Base-by-base conservation (phyloP, 371 early-diverging fungal genomes). In the Rhizopus delemar region DNA sequence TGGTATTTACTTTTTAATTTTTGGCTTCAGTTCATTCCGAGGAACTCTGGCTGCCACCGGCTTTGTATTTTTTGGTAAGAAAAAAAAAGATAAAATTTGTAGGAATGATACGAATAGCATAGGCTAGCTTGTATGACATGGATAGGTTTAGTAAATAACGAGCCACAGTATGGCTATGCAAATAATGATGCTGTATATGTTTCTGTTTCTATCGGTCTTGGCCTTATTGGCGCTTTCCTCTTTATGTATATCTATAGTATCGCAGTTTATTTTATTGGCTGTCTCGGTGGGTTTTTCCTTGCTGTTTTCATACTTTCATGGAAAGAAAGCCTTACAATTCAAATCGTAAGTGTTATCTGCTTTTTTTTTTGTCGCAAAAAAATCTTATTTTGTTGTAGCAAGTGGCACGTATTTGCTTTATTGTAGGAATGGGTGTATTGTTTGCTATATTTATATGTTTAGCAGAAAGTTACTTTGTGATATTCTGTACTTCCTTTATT, bases 241-340 rank as follows among this genome's bases (percentile, higher is more conserved):
- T 72, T 65, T 48, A 45, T 72, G 31, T 72, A 60, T 41, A 36
- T 72, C 13, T 71, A 65, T 22, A 51, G 49, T 50, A 29, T 78
- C 13, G 60, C 66, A 8, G 29, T 78, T 2, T 78, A 78, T 31
- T 68, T 75, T 53, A 66, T 78, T 34, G 79, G 79, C 29, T 71
- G 72, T 12, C 39, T 72, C 33, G 70, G 66, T n/a, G 80, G 80
- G 2, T 62, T 76, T 13, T 74, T 72, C 43, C 52, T 83, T 6
- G 75, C 81, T 12, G 73, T 79, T 0, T 83, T 68, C 45, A 69
- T 82, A 53, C 66, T 79, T 39, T 74, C 78, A 43, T 82, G 81
- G 81, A 74, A 71, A 56, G 71, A 69, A 46, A 71, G 67, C 8
- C 63, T 77, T 1, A 69, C 79, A 13, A 79, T 83, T 45, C 73